Conservation (phyloP, 2,329 filamentous ascomycete species). For the Beauveria sp. region DNA sequence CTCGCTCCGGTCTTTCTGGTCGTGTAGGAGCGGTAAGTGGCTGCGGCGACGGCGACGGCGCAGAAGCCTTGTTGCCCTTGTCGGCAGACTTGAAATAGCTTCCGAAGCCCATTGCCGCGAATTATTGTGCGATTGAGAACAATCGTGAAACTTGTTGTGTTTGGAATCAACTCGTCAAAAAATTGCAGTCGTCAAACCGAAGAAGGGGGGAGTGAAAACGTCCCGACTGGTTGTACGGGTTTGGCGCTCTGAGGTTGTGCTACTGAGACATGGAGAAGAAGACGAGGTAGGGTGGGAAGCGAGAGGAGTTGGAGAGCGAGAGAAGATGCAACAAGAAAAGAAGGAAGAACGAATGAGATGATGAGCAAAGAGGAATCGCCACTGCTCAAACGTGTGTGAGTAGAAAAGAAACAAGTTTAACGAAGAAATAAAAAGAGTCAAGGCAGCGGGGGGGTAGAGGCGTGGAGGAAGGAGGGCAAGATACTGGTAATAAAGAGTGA, state of each 20-base stretch:
- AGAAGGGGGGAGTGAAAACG: not conserved
- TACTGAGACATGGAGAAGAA: not conserved
- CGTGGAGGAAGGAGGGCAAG: not conserved
- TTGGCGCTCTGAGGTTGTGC: not conserved
- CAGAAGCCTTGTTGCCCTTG: constrained; percentile 13
- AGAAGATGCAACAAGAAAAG: not conserved
- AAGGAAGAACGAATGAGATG: not conserved
- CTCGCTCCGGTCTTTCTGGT: constrained; percentile 15
- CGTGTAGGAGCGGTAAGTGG: constrained; percentile 14
- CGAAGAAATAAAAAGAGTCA: not conserved
- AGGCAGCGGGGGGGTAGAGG: not conserved
- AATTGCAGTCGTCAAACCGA: constrained; percentile 5
- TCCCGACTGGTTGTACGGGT: not conserved
- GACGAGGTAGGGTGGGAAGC: not conserved
- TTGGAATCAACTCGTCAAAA: not conserved
- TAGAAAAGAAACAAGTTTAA: not conserved
- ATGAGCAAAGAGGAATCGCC: not conserved
- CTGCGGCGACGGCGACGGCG: constrained; percentile 10
- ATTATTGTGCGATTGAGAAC: not conserved
- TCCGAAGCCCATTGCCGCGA: constrained; percentile 47
- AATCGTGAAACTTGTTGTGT: not conserved
- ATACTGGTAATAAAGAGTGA: constrained; percentile 2
- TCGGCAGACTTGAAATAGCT: constrained; percentile 52
- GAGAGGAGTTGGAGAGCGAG: not conserved
- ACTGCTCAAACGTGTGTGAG: not conserved